Conservation (phyloP, 257 asterid genomes). For the Fraxinus quadrangulata region DNA sequence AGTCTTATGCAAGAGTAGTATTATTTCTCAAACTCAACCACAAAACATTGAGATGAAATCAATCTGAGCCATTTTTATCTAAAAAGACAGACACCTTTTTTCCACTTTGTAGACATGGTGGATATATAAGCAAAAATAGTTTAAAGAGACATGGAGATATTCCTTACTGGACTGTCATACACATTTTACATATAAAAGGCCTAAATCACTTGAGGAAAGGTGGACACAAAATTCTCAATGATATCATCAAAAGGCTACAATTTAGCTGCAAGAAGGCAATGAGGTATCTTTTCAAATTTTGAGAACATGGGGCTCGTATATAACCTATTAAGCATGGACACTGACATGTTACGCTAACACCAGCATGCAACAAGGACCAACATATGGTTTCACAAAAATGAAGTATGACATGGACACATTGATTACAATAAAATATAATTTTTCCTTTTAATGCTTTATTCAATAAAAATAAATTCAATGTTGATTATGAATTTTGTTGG, state of each 20-base stretch:
- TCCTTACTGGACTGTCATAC: background rate
- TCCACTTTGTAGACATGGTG: background rate
- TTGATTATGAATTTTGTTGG: background rate
- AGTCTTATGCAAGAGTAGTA: background rate
- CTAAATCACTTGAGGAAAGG: background rate
- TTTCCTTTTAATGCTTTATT: background rate
- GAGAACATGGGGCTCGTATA: background rate
- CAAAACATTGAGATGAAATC: background rate
- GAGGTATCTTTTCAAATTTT: conserved; percentile 1
- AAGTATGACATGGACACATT: background rate
- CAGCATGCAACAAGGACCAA: background rate
- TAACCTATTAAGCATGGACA: background rate
- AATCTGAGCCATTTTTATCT: background rate
- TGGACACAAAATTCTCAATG: background rate
- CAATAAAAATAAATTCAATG: background rate
- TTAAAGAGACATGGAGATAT: background rate
- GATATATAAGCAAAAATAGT: background rate
- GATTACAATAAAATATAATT: background rate
- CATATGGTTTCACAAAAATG: background rate
- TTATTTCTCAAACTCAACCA: background rate
- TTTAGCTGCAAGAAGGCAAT: background rate
- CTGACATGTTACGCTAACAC: background rate
- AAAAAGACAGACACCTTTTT: background rate
- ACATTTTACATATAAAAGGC: too few species aligned
- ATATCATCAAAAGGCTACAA: background rate